Evolutionary conservation across 1,139 yeast genomes (phyloP), one percentile per base, ranked within the genome.

Genomic region (Ogataea hybrid): DNA sequence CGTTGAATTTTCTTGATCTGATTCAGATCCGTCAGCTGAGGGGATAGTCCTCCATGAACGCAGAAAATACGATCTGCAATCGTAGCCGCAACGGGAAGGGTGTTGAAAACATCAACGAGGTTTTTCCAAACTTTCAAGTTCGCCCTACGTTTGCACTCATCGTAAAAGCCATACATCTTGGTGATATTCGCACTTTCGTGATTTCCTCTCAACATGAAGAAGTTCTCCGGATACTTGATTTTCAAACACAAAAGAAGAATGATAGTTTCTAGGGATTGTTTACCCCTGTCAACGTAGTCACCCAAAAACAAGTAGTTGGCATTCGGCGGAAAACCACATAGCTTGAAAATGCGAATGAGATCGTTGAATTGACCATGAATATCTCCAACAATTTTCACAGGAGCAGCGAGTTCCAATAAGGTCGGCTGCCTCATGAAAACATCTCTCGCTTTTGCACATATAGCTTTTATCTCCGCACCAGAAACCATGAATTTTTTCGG

Each of bases 21-120:
- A 39, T 72, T 72, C 64, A 87, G 67, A 50, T 77, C 74, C 14
- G 70, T 70, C 52, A 87, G 70, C 43, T 80, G 81, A 2, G 96
- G 96, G 0, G 95, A 85, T 35, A 87, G 71, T 4, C 96, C 96
- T 25, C 96, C 96, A 65, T 87, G 96, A 44, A 87, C 86, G 66
- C 95, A 86, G 54, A 87, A 87, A 32, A 87, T 85, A 61, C 83
- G 83, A 52, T 86, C 90, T 39, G 85, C 87, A 54, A 87, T 82
- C 4, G 87, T 79, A 4, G 95, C 96, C 6, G 95, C 95, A 43
- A 86, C 79, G 1, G 96, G 96, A 51, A 87, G 69, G 10, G 89
- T 81, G 63, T 86, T 87, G 70, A 87, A 87, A 3, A 84, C 94
- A 62, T 87, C 96, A 46, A 87, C 75, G 53, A 85, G 80, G 43